phyloP scores from a whole-genome alignment of 352 stramenopile species.

The Pythium utonaiense region DNA sequence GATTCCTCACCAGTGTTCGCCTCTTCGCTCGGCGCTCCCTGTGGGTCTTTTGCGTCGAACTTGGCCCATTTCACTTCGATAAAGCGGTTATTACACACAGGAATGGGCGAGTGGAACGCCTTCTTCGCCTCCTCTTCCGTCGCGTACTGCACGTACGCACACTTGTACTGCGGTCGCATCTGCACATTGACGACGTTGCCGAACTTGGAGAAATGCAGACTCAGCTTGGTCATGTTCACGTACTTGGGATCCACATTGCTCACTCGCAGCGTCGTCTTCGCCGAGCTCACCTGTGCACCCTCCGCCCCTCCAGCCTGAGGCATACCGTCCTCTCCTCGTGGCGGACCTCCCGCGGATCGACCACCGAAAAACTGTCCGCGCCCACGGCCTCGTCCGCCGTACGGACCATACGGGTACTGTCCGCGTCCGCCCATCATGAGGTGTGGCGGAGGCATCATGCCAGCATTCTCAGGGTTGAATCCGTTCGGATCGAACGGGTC shows the following conservation, averaged over 20 bases:
- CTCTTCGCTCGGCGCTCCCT: slow-evolving; percentile 41
- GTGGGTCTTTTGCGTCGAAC: slow-evolving; percentile 67
- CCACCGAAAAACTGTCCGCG: slow-evolving; percentile 30
- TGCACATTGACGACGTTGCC: slow-evolving; percentile 88
- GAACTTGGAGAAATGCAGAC: slow-evolving; percentile 85
- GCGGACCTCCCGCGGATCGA: slow-evolving; percentile 7
- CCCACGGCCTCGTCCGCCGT: slow-evolving; percentile 34
- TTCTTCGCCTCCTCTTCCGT: slow-evolving; percentile 80
- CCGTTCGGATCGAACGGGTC: slow-evolving; percentile 51
- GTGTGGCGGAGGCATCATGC: slow-evolving; percentile 52
- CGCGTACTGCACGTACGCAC: slow-evolving; percentile 85
- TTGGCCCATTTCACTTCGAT: slow-evolving; percentile 87
- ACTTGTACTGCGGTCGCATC: slow-evolving; percentile 78
- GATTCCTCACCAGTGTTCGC: slow-evolving; percentile 27
- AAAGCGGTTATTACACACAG: slow-evolving; percentile 89
- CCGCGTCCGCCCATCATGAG: slow-evolving; percentile 63
- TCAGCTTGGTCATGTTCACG: slow-evolving; percentile 88
- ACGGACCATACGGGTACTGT: slow-evolving; percentile 7
- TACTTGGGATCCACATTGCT: slow-evolving; percentile 86
- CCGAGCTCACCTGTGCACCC: slow-evolving; percentile 6
- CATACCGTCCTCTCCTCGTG: background rate
- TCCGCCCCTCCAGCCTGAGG: background rate
- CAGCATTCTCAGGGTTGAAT: slow-evolving; percentile 62
- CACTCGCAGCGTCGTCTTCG: slow-evolving; percentile 77
- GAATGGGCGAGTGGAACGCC: slow-evolving; percentile 82